These are phyloP conservation scores for Podospora sp. DNA, from an alignment of 495 filamentous ascomycete genomes.

Conservation along the genomic window DNA sequence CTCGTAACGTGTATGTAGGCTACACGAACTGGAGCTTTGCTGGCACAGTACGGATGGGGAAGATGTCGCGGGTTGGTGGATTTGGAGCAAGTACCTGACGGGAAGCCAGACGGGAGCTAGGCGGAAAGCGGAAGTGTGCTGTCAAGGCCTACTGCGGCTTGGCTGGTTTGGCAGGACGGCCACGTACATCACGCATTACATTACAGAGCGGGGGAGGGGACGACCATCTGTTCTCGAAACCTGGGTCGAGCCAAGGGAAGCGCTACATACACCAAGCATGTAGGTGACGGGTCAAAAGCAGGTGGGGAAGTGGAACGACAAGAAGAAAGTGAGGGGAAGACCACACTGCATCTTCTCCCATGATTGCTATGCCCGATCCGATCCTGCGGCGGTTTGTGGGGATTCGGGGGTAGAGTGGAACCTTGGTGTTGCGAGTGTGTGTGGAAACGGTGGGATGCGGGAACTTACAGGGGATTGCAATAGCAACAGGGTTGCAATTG, in stretches of 20 bases:
- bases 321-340: not conserved
- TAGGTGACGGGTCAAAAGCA: not conserved
- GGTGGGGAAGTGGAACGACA: not conserved
- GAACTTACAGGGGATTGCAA: not conserved
- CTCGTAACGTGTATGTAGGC: conserved; percentile 5
- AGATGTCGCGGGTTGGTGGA: not conserved
- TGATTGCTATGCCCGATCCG: not conserved
- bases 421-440: not conserved
- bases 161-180: not conserved
- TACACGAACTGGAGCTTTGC: not conserved
- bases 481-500: not conserved
- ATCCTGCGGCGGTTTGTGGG: not conserved
- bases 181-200: conserved; percentile 14
- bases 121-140: conserved; percentile 14
- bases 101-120: conserved; percentile 15
- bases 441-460: not conserved
- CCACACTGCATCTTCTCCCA: not conserved
- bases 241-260: not conserved
- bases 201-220: conserved; percentile 12
- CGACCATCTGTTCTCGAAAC: not conserved
- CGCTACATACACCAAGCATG: not conserved
- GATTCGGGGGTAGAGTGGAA: not conserved
- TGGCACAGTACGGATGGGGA: not conserved
- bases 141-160: conserved; percentile 7
- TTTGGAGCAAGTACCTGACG: not conserved